Conservation (phyloP, 768 basidiomycete genomes). For the Leucosporidium scottii region DNA sequence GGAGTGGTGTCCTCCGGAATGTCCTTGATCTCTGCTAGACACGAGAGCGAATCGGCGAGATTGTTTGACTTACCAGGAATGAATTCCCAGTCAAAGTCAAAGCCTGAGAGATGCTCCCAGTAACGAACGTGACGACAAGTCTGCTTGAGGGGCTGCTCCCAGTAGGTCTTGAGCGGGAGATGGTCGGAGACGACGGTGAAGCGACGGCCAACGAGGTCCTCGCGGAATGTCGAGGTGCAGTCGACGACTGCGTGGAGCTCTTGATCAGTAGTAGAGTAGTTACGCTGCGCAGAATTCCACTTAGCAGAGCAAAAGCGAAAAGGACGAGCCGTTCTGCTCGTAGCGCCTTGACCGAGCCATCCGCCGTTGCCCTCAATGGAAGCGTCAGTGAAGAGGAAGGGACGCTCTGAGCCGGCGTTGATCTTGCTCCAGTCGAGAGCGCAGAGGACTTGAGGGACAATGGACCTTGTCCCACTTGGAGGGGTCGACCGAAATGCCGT, state of each 20-base stretch:
- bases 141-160: no score
- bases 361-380: constrained; percentile 10
- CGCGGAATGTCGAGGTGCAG: neutral
- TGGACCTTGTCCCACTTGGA: neutral
- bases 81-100: no score
- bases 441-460: neutral
- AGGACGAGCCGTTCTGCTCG: neutral
- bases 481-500: constrained; percentile 1
- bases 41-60: neutral
- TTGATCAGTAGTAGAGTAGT: constrained; percentile 18
- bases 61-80: neutral
- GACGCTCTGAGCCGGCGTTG: neutral
- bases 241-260: constrained; percentile 16
- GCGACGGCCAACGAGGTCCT: neutral
- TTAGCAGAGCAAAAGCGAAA: constrained; percentile 17
- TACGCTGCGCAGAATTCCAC: constrained; percentile 9
- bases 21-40: neutral
- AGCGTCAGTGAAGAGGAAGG: constrained; percentile 7
- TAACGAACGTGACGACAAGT: no score
- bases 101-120: no score
- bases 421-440: constrained; percentile 2
- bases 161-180: no score
- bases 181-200: constrained; percentile 2
- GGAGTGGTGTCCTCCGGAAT: no score
- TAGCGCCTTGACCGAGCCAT: constrained; percentile 9